phyloP scores from a whole-genome alignment of 192 early-diverging fungal genomes.

The Cetraspora pellucida region DNA sequence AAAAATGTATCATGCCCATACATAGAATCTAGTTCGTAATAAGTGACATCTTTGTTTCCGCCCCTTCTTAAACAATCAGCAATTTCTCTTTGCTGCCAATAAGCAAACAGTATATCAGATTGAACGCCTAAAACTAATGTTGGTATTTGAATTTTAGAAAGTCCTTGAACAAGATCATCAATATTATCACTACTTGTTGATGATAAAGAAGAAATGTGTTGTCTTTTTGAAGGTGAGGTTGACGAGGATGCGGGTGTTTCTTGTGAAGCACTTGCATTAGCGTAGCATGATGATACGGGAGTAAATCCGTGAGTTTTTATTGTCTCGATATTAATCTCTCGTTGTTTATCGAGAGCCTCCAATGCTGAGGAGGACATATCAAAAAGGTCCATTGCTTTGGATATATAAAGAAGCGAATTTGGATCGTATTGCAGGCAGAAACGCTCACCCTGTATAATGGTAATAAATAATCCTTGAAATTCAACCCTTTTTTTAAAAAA shows the following conservation, averaged over 20 bases:
- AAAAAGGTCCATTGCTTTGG: constrained; percentile 99
- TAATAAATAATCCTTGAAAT: not conserved
- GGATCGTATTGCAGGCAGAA: constrained; percentile 94
- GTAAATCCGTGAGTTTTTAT: constrained; percentile 37
- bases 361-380: constrained; percentile 75
- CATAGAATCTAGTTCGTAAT: constrained; percentile 95
- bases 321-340: constrained; percentile 43
- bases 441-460: constrained; percentile 70
- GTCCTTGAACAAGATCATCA: constrained; percentile 71
- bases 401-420: constrained; percentile 91
- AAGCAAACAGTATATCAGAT: constrained; percentile 93
- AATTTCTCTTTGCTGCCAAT: constrained; percentile 95
- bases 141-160: constrained; percentile 71
- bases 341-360: constrained; percentile 43
- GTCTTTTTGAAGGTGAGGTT: not conserved
- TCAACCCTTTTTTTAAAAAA: not conserved
- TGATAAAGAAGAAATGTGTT: constrained; percentile 24
- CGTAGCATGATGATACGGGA: constrained; percentile 32
- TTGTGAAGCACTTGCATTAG: constrained; percentile 27
- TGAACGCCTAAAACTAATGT: constrained; percentile 92
- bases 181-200: constrained; percentile 26
- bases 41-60: constrained; percentile 90
- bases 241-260: constrained; percentile 8
- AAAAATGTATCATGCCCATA: constrained; percentile 98
- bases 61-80: constrained; percentile 80